Percentiles rank a stretch among this genome's conserved stretches.
These are phyloP conservation scores for Aspergillus niger DNA, from an alignment of 2,329 filamentous ascomycete species.

Conservation along the genomic window DNA sequence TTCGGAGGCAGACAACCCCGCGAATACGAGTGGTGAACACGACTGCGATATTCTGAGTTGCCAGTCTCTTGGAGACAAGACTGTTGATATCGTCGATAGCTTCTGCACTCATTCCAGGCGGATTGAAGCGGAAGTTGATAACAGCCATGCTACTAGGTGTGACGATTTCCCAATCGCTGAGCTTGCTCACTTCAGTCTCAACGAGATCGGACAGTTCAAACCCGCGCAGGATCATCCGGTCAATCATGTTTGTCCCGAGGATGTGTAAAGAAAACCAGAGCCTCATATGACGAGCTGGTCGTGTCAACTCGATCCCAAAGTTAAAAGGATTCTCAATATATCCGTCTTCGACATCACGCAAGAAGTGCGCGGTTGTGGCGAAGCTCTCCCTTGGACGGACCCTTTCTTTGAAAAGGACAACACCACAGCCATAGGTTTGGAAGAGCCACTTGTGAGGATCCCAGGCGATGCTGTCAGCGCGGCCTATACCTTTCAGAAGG, in stretches of 20 bases:
- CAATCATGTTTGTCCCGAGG: constrained; percentile 19
- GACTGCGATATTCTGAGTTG: neutral
- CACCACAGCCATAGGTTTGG: constrained; percentile 28
- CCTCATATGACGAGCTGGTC: constrained; percentile 23
- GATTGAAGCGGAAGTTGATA: constrained; percentile 15
- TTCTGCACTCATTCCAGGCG: neutral
- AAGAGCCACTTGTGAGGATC: constrained; percentile 31
- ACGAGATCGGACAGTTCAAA: constrained; percentile 1
- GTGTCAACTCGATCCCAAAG: constrained; percentile 22
- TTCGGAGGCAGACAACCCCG: neutral
- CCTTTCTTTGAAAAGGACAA: constrained; percentile 22
- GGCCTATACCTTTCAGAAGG: constrained; percentile 16
- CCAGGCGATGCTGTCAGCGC: constrained; percentile 28
- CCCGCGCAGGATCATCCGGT: constrained; percentile 21
- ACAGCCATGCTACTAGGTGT: constrained; percentile 13
- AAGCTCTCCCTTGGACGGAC: constrained; percentile 18
- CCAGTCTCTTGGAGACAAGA: neutral
- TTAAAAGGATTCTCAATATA: constrained; percentile 23
- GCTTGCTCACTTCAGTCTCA: constrained; percentile 5
- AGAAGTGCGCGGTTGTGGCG: constrained; percentile 12
- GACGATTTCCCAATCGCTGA: constrained; percentile 11
- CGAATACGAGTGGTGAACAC: neutral
- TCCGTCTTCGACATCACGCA: constrained; percentile 16
- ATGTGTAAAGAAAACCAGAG: constrained; percentile 26
- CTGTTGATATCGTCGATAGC: constrained; percentile 6